Evolutionary conservation across 2,329 filamentous ascomycete species (phyloP), one percentile per base, ranked within the genome.

Genomic region (Colletotrichum sp.): DNA sequence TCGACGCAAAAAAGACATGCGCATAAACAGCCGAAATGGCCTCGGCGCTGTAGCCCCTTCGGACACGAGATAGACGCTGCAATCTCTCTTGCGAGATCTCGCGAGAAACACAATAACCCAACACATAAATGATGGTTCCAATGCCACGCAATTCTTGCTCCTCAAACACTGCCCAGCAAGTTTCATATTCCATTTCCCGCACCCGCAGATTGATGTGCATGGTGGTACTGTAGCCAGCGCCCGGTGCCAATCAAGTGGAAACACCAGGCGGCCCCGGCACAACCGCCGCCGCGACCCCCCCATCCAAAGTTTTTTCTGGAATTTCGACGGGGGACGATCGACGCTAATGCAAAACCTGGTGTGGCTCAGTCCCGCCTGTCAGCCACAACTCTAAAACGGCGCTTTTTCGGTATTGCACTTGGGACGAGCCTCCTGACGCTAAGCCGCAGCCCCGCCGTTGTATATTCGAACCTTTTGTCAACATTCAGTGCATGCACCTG

Each of bases 331-430:
- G 67, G 39, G 59, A 63, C 65, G 75, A 76, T 76, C 75, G 71
- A 39, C 71, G 75, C 75, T 76, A 76, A 76, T 75, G 75, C 75
- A 62, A 67, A 65, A 70, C 10, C 22, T 66, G 48, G 18, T 76
- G 75, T 76, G 75, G 75, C 75, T 75, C 55, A 76, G 60, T 66
- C 71, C 65, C 71, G 71, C 16, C 44, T 65, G 66, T 75, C 75
- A 76, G 75, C 75, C 75, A 76, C 75, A 76, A 76, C 71, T 75
- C 55, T 76, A 76, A 76, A 75, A 72, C 70, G 70, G 70, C 63
- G 63, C 69, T 68, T 75, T 63, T 39, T 75, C 70, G 64, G 69
- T 26, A 36, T 73, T 63, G 28, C 22, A 68, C 32, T 68, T 72
- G 59, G 64, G 63, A 68, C 44, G 44, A 68, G 36, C 68, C 22